Base-by-base conservation (phyloP, 441 rosid species). In the Erysimum pusillum region DNA sequence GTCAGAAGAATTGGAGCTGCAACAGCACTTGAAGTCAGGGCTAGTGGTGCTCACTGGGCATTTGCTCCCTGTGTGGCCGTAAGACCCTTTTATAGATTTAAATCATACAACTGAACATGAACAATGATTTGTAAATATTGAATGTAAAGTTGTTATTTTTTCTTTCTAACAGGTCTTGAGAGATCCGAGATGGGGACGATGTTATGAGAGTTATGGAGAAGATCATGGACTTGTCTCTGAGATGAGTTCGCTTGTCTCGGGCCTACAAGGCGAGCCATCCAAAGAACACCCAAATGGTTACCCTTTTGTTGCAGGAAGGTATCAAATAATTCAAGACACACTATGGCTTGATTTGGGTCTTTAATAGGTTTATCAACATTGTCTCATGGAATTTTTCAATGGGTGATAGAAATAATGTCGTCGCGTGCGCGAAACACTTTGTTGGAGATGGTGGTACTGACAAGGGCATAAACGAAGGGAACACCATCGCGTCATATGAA, bases 371-470 rank as follows among this genome's bases (percentile, higher is more conserved):
- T 63, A 8, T 13, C 22, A 3, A 4, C 48, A 57, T 57, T 15
- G 1, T 31, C 45, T 63, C 53, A 44, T 56, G 28, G 18, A 57
- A 15, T 64, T 59, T n/a, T 58, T 77, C 9, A 53, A 20, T 73
- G 44, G 42, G 35, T 61, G 20, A 44, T 62, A 94, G 97, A 63
- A 88, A 87, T 72, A 89, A 89, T 31, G 89, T 94, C 1, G 83
- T 92, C 68, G 97, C 98, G 7, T 94, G 97, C 63, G 97, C 96
- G 9, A 94, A 94, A 80, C 98, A 94, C 83, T 94, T 94, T 85
- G 98, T 89, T 65, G 98, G 97, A 79, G 98, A 95, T 82, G 98
- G 98, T 58, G 98, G 98, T 51, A 95, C 99, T 0, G 84, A 87
- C 48, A 76, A 66, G 70, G 99, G 97, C 36, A 31, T 83, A 65